Base-by-base conservation (phyloP, 345 rosid genomes). In the Noccaea caerulescens region DNA sequence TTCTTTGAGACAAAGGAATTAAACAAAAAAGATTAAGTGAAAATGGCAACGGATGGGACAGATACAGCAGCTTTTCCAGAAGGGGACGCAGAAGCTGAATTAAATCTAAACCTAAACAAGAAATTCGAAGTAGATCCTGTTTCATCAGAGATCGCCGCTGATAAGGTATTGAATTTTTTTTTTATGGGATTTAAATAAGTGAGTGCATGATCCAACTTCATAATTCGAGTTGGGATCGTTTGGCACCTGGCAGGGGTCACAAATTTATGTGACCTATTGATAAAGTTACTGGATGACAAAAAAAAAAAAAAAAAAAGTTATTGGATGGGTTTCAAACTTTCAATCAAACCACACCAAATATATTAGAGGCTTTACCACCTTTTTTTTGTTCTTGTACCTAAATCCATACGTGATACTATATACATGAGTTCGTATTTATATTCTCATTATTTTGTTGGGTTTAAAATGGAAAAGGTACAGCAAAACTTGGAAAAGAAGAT, bases 121-220 rank as follows among this genome's bases (percentile, higher is more conserved):
- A 56, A 54, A 16, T 72, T 84, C 3, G 59, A 79, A 56, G 76
- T 79, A 30, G 93, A 84, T 80, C 65, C 87, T 13, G 47, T 79
- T 14, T 84, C 93, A 0, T 77, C 79, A 9, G 81, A 78, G 25
- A 81, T 82, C 8, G 76, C 69, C 41, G 18, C 84, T 18, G 65
- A 75, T 4, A 46, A 62, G 79, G 79, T 64, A 34, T 10, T 23
- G 9, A 6, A 8, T 49, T 49, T 42, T 42, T 30, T 2, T 54
- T 54, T n/a, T 55, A 1, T 13, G 4, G 8, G 8, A 7, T 33
- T 52, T 52, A 52, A 5, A 52, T 52, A 52, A 3, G 1, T 52
- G 1, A 14, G 37, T 51, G 12, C 25, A 13, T 7, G 39, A 54
- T 80, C 51, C 7, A 47, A 18, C 25, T 25, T 46, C 51, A 3